These are phyloP conservation scores for Heracleum sosnowskyi DNA, from an alignment of 129 eudicot species.

Conservation along the genomic window DNA sequence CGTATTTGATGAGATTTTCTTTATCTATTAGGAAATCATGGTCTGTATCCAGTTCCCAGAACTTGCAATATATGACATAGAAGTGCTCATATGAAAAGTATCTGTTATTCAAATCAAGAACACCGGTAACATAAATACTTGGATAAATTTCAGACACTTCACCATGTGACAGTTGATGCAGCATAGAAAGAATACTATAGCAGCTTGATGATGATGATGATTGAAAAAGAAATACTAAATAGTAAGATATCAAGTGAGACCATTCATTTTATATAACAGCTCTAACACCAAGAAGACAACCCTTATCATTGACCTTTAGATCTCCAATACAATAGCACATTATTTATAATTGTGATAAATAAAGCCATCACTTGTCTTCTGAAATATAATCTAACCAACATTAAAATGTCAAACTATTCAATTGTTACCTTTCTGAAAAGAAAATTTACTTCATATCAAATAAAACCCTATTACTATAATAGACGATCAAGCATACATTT, in stretches of 20 bases:
- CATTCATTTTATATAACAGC: background rate
- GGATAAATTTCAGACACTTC: background rate
- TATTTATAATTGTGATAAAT: background rate
- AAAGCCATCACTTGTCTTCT: background rate
- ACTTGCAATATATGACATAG: conserved; percentile 64
- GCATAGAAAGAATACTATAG: background rate
- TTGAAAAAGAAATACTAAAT: too few species aligned
- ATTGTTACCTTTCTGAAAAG: background rate
- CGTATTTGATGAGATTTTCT: conserved; percentile 65
- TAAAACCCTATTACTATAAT: too few species aligned
- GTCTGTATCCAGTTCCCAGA: conserved; percentile 70
- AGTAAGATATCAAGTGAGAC: background rate
- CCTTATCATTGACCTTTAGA: background rate
- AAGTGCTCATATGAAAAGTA: conserved; percentile 71
- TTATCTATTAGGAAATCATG: conserved; percentile 73
- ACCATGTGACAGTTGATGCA: background rate
- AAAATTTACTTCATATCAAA: background rate
- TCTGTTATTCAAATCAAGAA: conserved; percentile 19
- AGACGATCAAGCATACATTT: background rate
- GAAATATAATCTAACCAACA: background rate
- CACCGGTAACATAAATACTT: background rate
- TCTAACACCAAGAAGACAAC: background rate
- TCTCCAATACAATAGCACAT: background rate
- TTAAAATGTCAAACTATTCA: background rate
- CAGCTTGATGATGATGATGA: background rate